Base-by-base conservation (phyloP, 139 green algal species). In the Coccomyxa sp. region DNA sequence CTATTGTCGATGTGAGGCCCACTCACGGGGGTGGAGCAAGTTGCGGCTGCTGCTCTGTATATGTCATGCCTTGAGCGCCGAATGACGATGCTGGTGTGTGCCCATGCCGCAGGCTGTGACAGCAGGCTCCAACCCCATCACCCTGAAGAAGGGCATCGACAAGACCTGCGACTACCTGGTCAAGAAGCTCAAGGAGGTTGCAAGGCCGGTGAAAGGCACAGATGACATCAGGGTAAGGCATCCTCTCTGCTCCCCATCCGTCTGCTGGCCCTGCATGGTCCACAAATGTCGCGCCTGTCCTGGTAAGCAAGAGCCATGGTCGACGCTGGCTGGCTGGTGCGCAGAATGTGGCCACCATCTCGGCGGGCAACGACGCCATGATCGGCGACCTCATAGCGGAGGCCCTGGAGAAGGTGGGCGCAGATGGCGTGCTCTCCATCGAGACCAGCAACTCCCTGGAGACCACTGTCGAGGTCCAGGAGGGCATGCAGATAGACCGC, bases 401-500 rank as follows among this genome's bases (percentile, higher is more conserved):
- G 40, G 93, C 93, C 1, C 86, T 97, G n/a, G 93, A 96, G 74
- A 94, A 94, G 83, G 89, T 90, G 74, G 93, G 93, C 76, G 79
- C 90, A 9, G 93, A 95, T 80, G 97, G 96, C 74, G 95, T 99
- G 84, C 90, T 99, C 50, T 93, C 90, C 77, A 99, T 99, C 76
- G 96, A 99, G 88, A 88, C 79, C 72, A 88, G 78, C 78, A 91
- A 90, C 84, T 78, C 73, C 34, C 84, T 95, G 73, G 94, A 97
- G 73, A 97, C 94, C 18, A 91, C 85, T 7, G 92, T 97, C 36
- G 93, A 97, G 40, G 93, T 97, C 33, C 89, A 97, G 81, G 96
- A 99, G 89, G 96, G 96, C 88, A 98, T 98, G 94, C 85, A 90
- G 83, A 98, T 99, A 72, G 96, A 99, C 89, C 89, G 96, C 80